These are phyloP conservation scores for Auriscalpium microsporum DNA, from an alignment of 768 basidiomycete genomes.

Conservation along the genomic window DNA sequence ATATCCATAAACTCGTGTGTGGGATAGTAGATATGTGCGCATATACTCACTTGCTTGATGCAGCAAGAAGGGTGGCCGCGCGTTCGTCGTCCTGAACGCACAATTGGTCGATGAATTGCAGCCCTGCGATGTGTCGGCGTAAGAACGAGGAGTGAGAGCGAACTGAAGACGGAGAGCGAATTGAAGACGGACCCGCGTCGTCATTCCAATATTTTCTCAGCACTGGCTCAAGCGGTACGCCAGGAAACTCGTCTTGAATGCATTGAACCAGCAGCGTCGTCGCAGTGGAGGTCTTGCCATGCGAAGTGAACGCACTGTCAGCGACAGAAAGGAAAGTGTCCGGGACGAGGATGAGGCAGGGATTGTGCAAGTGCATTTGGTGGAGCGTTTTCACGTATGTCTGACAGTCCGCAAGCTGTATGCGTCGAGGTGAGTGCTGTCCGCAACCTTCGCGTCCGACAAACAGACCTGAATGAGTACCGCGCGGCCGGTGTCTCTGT, in stretches of 20 bases:
- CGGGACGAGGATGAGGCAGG: constrained; percentile 66
- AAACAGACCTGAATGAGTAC: constrained; percentile 66
- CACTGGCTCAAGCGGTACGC: constrained; percentile 58
- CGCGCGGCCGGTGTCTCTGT: constrained; percentile 68
- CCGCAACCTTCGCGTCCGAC: neutral
- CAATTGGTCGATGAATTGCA: constrained; percentile 71
- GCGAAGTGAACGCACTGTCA: constrained; percentile 39
- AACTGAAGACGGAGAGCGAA: constrained; percentile 1
- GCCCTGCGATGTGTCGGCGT: constrained; percentile 34
- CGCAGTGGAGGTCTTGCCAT: constrained; percentile 34
- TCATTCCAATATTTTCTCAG: constrained; percentile 84
- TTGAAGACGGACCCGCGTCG: constrained; percentile 25
- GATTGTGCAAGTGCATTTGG: constrained; percentile 73
- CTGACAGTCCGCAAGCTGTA: constrained; percentile 73
- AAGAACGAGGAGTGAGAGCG: neutral
- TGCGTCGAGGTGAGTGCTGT: neutral
- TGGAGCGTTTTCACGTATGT: constrained; percentile 86
- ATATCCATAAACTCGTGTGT: constrained; percentile 7
- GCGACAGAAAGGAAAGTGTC: constrained; percentile 65
- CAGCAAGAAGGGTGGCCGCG: constrained; percentile 69
- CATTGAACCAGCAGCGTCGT: constrained; percentile 65
- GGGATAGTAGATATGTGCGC: neutral
- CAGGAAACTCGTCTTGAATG: constrained; percentile 67
- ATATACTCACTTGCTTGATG: constrained; percentile 66
- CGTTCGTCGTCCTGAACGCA: constrained; percentile 77